Base-by-base conservation (phyloP, 441 rosid genomes). In the Dalechampia spathulata region DNA sequence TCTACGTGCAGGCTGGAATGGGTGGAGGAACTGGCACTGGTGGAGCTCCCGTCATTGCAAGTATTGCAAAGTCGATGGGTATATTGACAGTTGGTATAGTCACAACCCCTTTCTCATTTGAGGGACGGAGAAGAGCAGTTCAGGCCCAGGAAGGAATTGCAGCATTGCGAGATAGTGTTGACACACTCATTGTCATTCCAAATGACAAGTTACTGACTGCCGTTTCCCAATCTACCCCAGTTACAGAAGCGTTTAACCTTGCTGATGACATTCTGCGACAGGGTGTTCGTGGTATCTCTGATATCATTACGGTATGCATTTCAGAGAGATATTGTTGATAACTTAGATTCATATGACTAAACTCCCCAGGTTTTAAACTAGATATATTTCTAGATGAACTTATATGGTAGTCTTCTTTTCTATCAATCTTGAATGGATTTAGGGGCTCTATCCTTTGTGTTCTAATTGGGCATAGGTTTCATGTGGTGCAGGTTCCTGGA, bases 11-110 rank as follows among this genome's bases (percentile, higher is more conserved):
- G 95, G 87, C 99, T 68, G 99, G 99, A 66, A 93, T 93, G 97
- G 99, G 97, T 5, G 99, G 99, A 67, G 97, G 99, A 66, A 87
- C 97, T 25, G 99, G 97, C 30, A 93, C 97, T n/a, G 96, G 99
- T 0, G 99, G 87, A 55, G 97, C 97, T 42, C 97, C 99, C 40
- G 75, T 89, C 43, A 87, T 93, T 66, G 99, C 99, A 11, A 90
- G 93, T 36, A 70, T 93, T 49, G 99, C 99, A 40, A 93, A 89
- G 61, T 78, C 96, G n/a, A 85, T 93, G 97, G 99, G 97, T 39
- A 93, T 93, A 72, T 72, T 93, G 81, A 89, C 99, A 0, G 97
- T 93, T 28, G 96, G 99, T 46, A 93, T 93, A 34, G 96, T 84
- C 43, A 93, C 99, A 3, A 87, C 99, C n/a, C 99, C 99, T 21